Percentiles rank a stretch among this genome's conserved stretches.
Evolutionary conservation across 164 flowering plant species (phyloP).

Genomic region (Vitis cinerea): DNA sequence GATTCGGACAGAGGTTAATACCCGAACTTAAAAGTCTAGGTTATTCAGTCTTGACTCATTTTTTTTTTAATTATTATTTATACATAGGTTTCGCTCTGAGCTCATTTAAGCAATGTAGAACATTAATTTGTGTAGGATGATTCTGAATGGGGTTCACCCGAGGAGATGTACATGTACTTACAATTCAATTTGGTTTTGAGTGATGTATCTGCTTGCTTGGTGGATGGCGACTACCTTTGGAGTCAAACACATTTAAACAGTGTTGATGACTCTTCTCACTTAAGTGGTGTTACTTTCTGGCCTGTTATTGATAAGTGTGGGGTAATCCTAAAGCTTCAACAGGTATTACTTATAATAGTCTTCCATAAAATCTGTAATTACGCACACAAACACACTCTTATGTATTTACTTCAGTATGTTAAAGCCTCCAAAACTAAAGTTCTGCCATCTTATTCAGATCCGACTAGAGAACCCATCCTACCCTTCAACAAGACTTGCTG

Average conservation of each 20-base stretch:
- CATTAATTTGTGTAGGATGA: constrained; percentile 60
- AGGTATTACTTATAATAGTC: constrained; percentile 48
- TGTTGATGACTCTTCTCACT: constrained; percentile 21
- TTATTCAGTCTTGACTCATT: too few species aligned
- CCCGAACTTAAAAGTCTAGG: neutral
- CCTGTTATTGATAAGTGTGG: constrained; percentile 96
- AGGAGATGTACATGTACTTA: constrained; percentile 64
- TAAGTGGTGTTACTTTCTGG: constrained; percentile 35
- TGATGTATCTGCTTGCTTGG: constrained; percentile 92
- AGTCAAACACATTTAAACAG: constrained; percentile 24
- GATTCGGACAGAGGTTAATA: constrained; percentile 71
- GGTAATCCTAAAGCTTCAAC: constrained; percentile 74
- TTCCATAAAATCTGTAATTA: neutral
- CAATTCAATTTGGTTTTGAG: constrained; percentile 84
- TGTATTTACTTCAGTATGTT: neutral
- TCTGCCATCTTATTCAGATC: constrained; percentile 45
- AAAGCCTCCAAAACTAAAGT: neutral
- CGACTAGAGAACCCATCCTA: constrained; percentile 55
- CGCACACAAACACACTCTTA: too few species aligned
- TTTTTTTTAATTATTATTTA: too few species aligned
- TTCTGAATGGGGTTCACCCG: constrained; percentile 30
- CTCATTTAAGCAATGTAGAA: too few species aligned
- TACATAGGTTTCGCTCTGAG: too few species aligned
- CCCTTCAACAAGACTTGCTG: constrained; percentile 82
- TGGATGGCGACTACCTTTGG: constrained; percentile 94